Conservation (phyloP, 305 asterid species). For the Fraxinus greggii region DNA sequence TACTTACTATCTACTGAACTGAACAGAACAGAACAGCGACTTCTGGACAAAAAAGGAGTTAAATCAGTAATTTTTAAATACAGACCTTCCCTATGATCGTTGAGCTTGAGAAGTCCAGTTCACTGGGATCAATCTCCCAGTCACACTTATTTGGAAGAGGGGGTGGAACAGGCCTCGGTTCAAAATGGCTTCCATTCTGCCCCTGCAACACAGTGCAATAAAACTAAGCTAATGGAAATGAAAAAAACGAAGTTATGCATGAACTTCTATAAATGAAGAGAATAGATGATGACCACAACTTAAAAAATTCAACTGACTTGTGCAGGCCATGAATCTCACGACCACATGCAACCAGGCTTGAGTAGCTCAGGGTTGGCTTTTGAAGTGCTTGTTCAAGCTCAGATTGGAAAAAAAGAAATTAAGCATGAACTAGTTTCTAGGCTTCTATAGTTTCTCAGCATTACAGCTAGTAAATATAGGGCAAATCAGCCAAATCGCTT, state of each 20-base stretch:
- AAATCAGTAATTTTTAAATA: conserved; percentile 9
- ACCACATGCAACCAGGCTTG: background rate
- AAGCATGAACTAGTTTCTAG: background rate
- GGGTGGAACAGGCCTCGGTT: conserved; percentile 86
- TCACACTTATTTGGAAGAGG: conserved; percentile 96
- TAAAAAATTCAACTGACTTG: conserved; percentile 11
- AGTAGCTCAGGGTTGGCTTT: background rate
- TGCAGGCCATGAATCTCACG: conserved; percentile 3
- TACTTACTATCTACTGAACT: conserved; percentile 1
- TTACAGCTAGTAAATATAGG: background rate
- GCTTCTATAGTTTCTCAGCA: background rate
- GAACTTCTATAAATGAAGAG: background rate
- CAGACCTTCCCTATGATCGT: conserved; percentile 80
- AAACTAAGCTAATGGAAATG: conserved; percentile 1
- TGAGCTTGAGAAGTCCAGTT: conserved; percentile 81
- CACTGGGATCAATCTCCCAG: conserved; percentile 93
- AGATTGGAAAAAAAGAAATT: background rate
- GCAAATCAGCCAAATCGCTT: background rate
- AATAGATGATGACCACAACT: background rate
- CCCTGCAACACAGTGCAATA: conserved; percentile 57
- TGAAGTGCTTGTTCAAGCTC: background rate
- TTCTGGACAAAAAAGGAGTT: conserved; percentile 13
- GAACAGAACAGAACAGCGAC: background rate
- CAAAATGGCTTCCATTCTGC: conserved; percentile 96
- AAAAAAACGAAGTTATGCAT: conserved; percentile 5